phyloP scores from a whole-genome alignment of 805 yeast genomes.

The Tetrapisispora arboricola region DNA sequence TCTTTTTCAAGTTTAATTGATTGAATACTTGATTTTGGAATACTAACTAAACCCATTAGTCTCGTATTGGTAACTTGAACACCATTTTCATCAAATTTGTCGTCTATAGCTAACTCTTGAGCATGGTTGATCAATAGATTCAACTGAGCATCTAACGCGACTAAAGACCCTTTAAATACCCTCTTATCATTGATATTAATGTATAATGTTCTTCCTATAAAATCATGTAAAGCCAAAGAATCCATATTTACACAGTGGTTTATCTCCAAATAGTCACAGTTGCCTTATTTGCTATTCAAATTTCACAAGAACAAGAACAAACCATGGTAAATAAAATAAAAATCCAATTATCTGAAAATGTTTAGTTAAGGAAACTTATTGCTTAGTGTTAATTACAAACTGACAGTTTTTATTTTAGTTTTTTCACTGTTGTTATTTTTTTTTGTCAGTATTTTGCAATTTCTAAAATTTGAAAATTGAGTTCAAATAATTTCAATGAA shows the following conservation, averaged over 20 bases:
- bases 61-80: conserved; percentile 17
- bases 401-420: no score
- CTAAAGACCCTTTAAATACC: conserved; percentile 29
- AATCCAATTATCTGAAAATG: no score
- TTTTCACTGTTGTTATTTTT: no score
- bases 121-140: conserved; percentile 35
- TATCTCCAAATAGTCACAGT: background rate
- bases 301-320: no score
- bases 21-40: conserved; percentile 35
- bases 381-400: no score
- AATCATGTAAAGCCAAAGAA: conserved; percentile 12
- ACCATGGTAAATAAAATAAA: no score
- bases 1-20: conserved; percentile 18
- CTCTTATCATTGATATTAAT: conserved; percentile 31
- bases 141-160: conserved; percentile 36
- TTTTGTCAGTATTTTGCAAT: no score
- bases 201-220: conserved; percentile 27
- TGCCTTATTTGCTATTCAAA: no score
- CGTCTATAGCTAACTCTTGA: conserved; percentile 17
- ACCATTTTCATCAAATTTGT: background rate
- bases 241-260: conserved; percentile 8
- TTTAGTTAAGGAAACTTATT: no score
- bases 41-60: conserved; percentile 44
- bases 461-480: no score
- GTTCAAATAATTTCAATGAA: no score